Base-by-base conservation (phyloP, 305 asterid species). In the Fraxinus greggii region DNA sequence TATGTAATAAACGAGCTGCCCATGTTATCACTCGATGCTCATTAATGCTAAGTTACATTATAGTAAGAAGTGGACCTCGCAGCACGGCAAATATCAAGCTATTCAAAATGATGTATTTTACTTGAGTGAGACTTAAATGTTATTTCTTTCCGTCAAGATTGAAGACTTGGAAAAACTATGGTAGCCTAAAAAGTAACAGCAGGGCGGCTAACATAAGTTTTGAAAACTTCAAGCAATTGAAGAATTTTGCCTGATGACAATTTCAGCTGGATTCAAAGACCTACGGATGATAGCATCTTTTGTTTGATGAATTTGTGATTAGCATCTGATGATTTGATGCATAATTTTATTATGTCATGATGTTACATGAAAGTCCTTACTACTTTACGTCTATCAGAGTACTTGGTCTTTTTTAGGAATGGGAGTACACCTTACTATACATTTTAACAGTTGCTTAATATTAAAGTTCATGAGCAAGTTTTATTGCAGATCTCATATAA, bases 281-380 rank as follows among this genome's bases (percentile, higher is more conserved):
- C 38, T 77, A 80, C 75, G 26, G 26, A 72, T 70, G 69, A 32
- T 29, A 56, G 13, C 45, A 69, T 82, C 35, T 35, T 13, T 59
- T 79, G 21, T 40, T 84, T 45, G 65, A 61, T 73, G 78, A 51
- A 59, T 82, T 82, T 48, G 65, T 24, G 72, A 80, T 69, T 78
- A 48, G 79, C 77, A 67, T 83, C 72, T 80, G 75, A 28, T n/a
- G 80, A 21, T 70, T 42, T 83, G 56, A 45, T 75, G 40, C 19
- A 32, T 13, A 78, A 38, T 80, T 77, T 4, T 76, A 72, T 19
- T 5, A 24, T 79, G 32, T 76, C 40, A 15, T 69, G 23, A 69
- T 29, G 51, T 74, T 67, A 74, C 81, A 75, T 73, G 63, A 63
- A 77, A 65, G 61, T 65, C 51, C 51, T 78, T 79, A 76, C 51